phyloP scores from a whole-genome alignment of 75 land plant species.

The Selaginella tamariscina region DNA sequence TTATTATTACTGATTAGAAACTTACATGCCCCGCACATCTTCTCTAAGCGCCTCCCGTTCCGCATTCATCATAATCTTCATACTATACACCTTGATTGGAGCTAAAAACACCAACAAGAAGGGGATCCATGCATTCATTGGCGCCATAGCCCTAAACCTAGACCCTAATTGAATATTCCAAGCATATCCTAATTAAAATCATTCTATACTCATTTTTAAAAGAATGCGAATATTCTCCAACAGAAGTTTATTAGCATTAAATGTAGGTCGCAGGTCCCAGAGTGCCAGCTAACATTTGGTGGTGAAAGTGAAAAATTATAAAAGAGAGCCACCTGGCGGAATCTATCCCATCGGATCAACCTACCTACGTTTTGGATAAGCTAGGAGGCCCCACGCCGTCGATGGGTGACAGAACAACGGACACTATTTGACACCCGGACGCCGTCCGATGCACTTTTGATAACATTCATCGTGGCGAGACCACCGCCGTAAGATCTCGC shows the following conservation, averaged over 20 bases:
- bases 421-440: neutral
- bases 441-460: neutral
- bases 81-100: neutral
- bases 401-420: no score
- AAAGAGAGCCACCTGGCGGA: slow-evolving; percentile 1
- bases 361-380: no score
- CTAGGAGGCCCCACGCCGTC: no score
- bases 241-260: neutral
- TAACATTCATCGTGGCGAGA: neutral
- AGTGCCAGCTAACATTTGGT: neutral
- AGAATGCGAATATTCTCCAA: no score
- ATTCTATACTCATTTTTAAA: no score
- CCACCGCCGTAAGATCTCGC: neutral
- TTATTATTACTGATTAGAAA: neutral
- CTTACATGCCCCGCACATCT: slow-evolving; percentile 13
- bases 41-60: slow-evolving; percentile 7
- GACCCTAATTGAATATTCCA: neutral
- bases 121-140: no score
- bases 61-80: neutral
- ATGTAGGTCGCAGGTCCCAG: neutral
- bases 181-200: neutral
- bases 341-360: neutral
- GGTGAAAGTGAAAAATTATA: no score
- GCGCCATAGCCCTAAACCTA: no score
- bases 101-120: neutral